These are phyloP conservation scores for Mycena galopus DNA, from an alignment of 768 basidiomycete species.

Conservation along the genomic window DNA sequence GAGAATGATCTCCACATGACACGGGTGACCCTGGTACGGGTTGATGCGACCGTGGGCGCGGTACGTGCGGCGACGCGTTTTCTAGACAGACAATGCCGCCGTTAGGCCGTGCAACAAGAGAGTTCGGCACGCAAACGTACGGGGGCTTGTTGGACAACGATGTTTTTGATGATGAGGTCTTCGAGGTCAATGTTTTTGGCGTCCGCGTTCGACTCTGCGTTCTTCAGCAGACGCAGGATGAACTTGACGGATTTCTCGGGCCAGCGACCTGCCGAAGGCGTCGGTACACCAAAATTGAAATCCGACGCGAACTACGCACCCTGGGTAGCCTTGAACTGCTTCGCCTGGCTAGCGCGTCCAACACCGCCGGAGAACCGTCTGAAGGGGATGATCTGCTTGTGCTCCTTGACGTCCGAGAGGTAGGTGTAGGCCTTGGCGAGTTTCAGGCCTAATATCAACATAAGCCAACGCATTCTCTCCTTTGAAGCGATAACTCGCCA, in stretches of 20 bases:
- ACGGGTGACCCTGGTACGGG: slow-evolving; percentile 98
- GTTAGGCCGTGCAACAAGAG: slow-evolving; percentile 18
- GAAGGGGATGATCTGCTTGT: slow-evolving; percentile 98
- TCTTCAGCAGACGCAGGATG: slow-evolving; percentile 95
- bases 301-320: slow-evolving; percentile 62
- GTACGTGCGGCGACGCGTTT: slow-evolving; percentile 99
- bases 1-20: slow-evolving; percentile 96
- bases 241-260: slow-evolving; percentile 99
- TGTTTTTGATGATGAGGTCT: slow-evolving; percentile 94
- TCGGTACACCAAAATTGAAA: not conserved
- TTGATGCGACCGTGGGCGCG: slow-evolving; percentile 98
- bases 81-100: slow-evolving; percentile 58
- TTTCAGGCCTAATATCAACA: slow-evolving; percentile 75
- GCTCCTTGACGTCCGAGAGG: slow-evolving; percentile 93
- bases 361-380: slow-evolving; percentile 95
- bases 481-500: slow-evolving; percentile 61
- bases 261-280: slow-evolving; percentile 87
- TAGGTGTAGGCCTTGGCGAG: slow-evolving; percentile 96
- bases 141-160: slow-evolving; percentile 98
- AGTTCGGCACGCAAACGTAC: slow-evolving; percentile 61
- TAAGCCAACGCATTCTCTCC: not conserved
- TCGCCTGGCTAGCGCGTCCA: slow-evolving; percentile 94
- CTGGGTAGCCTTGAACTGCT: slow-evolving; percentile 96
- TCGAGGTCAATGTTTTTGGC: slow-evolving; percentile 96
- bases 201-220: slow-evolving; percentile 99